Conservation (phyloP, 352 stramenopile species). For the Globisporangium heterothallicum region DNA sequence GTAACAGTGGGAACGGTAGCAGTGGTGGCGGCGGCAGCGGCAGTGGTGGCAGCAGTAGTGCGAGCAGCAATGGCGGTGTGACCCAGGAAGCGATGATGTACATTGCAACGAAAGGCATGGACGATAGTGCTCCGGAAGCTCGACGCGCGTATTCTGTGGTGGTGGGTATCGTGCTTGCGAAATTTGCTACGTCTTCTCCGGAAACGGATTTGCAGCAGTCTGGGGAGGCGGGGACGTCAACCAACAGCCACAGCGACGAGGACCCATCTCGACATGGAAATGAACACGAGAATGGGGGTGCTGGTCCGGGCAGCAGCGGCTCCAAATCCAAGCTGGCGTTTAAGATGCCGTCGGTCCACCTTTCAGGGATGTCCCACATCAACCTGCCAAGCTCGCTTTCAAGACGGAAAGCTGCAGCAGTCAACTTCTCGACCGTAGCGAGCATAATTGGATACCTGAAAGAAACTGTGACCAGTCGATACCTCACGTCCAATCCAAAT, state of each 20-base stretch:
- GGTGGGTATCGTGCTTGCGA: slow-evolving; percentile 72
- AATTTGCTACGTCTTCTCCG: slow-evolving; percentile 50
- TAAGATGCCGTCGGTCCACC: slow-evolving; percentile 52
- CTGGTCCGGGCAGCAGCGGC: slow-evolving; percentile 2
- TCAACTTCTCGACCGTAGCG: slow-evolving; percentile 71
- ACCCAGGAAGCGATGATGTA: slow-evolving; percentile 3
- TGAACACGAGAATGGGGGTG: slow-evolving; percentile 13
- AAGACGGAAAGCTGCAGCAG: slow-evolving; percentile 45
- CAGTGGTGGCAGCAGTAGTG: slow-evolving; percentile 5
- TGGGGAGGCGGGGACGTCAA: slow-evolving; percentile 10
- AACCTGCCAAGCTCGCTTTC: slow-evolving; percentile 38
- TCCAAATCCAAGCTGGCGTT: slow-evolving; percentile 64
- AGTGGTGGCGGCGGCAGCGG: slow-evolving; percentile 10
- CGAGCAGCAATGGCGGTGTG: slow-evolving; percentile 6
- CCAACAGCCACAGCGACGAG: slow-evolving; percentile 22
- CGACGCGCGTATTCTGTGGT: slow-evolving; percentile 58
- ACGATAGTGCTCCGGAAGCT: slow-evolving; percentile 58
- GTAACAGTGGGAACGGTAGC: slow-evolving; percentile 12
- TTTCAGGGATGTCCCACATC: slow-evolving; percentile 53
- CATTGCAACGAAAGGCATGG: slow-evolving; percentile 32
- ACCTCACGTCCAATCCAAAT: slow-evolving; percentile 40
- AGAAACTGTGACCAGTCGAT: slow-evolving; percentile 60
- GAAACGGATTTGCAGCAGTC: slow-evolving; percentile 36
- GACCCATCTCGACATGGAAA: slow-evolving; percentile 13
- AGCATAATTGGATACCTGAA: slow-evolving; percentile 78